These are phyloP conservation scores for Omphalotus guepiniiformis DNA, from an alignment of 768 basidiomycete genomes.

Conservation along the genomic window DNA sequence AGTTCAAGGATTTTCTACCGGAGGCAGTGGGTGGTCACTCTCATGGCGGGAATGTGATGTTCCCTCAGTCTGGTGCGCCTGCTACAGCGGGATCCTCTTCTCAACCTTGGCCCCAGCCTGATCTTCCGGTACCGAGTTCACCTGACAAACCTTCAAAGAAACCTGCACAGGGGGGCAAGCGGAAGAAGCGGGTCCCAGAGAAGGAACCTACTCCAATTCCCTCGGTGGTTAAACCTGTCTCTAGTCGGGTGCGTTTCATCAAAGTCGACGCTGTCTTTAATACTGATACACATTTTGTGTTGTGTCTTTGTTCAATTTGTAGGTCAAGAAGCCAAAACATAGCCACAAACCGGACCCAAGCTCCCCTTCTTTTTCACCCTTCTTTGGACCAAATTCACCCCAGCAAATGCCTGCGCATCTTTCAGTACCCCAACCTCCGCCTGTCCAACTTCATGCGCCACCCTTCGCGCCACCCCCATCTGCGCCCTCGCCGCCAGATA, in stretches of 20 bases:
- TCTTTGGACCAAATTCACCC: conserved; percentile 41
- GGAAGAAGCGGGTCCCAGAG: conserved; percentile 60
- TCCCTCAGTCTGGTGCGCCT: conserved; percentile 42
- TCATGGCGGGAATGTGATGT: conserved; percentile 39
- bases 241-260: conserved; percentile 40
- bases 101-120: conserved; percentile 35
- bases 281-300: conserved; percentile 2
- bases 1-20: conserved; percentile 81
- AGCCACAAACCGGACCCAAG: conserved; percentile 55
- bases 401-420: conserved; percentile 28
- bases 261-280: not conserved
- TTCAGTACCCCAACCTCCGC: conserved; percentile 22
- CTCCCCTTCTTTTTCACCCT: conserved; percentile 51
- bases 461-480: conserved; percentile 27
- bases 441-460: conserved; percentile 17
- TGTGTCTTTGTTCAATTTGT: conserved; percentile 12
- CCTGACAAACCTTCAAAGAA: conserved; percentile 43
- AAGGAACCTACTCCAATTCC: conserved; percentile 66
- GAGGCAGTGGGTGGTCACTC: conserved; percentile 46
- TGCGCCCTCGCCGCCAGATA: conserved; percentile 50
- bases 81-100: conserved; percentile 21
- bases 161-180: conserved; percentile 37
- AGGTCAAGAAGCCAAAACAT: conserved; percentile 64
- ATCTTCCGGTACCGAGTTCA: conserved; percentile 31
- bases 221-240: conserved; percentile 38